Percentiles rank a stretch among this genome's conserved stretches.
These are phyloP conservation scores for Corchorus olitorius DNA, from an alignment of 345 rosid genomes.

Conservation along the genomic window DNA sequence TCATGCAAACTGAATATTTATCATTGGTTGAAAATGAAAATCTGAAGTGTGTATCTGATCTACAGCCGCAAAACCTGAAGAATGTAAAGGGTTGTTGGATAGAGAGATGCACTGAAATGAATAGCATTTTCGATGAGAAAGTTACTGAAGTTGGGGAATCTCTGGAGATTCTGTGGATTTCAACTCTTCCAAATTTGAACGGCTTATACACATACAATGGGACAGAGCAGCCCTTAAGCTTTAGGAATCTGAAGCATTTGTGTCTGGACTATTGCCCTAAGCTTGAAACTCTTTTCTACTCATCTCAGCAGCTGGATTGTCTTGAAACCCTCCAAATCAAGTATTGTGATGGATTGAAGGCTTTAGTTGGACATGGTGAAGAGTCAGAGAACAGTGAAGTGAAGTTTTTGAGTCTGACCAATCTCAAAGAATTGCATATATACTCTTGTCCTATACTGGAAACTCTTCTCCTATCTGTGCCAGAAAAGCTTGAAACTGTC, in stretches of 20 bases:
- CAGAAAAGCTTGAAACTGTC: slow-evolving; percentile 36
- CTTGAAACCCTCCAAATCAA: slow-evolving; percentile 37
- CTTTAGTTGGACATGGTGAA: slow-evolving; percentile 12
- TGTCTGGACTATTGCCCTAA: slow-evolving; percentile 43
- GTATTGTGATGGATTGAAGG: slow-evolving; percentile 45
- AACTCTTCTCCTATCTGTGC: neutral
- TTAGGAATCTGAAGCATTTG: slow-evolving; percentile 40
- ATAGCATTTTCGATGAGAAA: slow-evolving; percentile 29
- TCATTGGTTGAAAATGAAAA: slow-evolving; percentile 31
- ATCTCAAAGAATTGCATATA: slow-evolving; percentile 1
- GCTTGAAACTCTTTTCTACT: slow-evolving; percentile 31
- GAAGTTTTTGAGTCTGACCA: neutral
- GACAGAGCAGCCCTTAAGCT: slow-evolving; percentile 8
- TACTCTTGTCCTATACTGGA: slow-evolving; percentile 7
- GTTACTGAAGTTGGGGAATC: slow-evolving; percentile 25
- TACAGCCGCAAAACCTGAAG: slow-evolving; percentile 26
- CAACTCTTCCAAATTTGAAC: slow-evolving; percentile 37
- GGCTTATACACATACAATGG: slow-evolving; percentile 29
- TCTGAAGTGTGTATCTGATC: slow-evolving; percentile 31
- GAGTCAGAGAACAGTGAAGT: neutral
- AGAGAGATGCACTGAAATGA: slow-evolving; percentile 33
- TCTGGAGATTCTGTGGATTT: slow-evolving; percentile 40
- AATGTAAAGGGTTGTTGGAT: slow-evolving; percentile 39
- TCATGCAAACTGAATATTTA: slow-evolving; percentile 28
- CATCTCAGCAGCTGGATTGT: slow-evolving; percentile 29